These are phyloP conservation scores for Exophiala sp. DNA, from an alignment of 2,329 filamentous ascomycete species.

Conservation along the genomic window DNA sequence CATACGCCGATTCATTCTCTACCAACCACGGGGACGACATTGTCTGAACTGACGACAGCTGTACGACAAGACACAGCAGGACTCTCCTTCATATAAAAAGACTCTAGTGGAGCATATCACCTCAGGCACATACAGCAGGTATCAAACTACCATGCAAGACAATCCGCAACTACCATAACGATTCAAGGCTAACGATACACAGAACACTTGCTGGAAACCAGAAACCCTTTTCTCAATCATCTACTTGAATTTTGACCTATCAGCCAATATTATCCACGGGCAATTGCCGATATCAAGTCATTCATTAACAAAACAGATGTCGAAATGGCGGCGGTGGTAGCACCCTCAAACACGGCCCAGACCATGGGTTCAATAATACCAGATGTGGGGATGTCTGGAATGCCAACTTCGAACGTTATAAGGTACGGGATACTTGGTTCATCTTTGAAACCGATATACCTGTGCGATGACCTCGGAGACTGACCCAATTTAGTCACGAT, in stretches of 20 bases:
- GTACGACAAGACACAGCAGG: constrained; percentile 1
- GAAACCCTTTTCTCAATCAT: constrained; percentile 12
- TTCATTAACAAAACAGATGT: constrained; percentile 15
- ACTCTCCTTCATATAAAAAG: not conserved
- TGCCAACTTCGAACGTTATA: constrained; percentile 6
- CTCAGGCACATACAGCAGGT: constrained; percentile 10
- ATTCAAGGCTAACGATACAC: constrained; percentile 9
- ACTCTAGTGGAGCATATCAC: constrained; percentile 19
- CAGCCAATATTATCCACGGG: constrained; percentile 4
- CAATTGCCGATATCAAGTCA: constrained; percentile 21
- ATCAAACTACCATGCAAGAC: constrained; percentile 1
- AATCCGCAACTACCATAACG: not conserved
- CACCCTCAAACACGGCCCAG: constrained; percentile 12
- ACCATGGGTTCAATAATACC: constrained; percentile 16
- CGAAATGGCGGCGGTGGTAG: constrained; percentile 14
- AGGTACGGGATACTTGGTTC: constrained; percentile 14
- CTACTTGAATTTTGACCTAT: constrained; percentile 12
- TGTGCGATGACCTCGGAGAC: constrained; percentile 6
- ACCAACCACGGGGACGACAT: constrained; percentile 7
- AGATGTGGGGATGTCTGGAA: constrained; percentile 8
- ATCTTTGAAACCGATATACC: not conserved
- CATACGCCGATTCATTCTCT: constrained; percentile 12
- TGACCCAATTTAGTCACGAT: constrained; percentile 18
- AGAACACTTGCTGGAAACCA: constrained; percentile 7
- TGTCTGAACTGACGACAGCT: not conserved